phyloP scores from a whole-genome alignment of 1,284 basidiomycete species.

The Gomphus sp. region DNA sequence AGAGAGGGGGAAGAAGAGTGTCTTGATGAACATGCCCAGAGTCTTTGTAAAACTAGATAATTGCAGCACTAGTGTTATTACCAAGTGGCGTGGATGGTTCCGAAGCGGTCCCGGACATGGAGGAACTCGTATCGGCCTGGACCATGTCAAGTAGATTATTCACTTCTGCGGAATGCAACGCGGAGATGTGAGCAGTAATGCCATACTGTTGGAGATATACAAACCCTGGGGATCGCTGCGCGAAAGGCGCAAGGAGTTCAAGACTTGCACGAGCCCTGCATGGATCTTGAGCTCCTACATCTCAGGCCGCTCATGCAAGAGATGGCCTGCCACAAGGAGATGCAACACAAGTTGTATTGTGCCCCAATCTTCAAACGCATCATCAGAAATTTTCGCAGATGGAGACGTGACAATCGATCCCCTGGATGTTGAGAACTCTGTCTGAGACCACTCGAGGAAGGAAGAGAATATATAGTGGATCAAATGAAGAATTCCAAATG shows the following conservation, averaged over 20 bases:
- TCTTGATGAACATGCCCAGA: slow-evolving; percentile 74
- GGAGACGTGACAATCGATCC: slow-evolving; percentile 13
- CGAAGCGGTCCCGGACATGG: slow-evolving; percentile 18
- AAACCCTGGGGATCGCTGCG: too few relatives aligned
- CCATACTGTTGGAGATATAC: slow-evolving; percentile 52
- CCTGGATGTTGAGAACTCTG: slow-evolving; percentile 35
- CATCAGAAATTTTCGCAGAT: slow-evolving; percentile 26
- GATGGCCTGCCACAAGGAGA: slow-evolving; percentile 67
- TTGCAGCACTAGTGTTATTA: slow-evolving; percentile 43
- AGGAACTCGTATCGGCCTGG: too few relatives aligned
- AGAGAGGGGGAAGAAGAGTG: slow-evolving; percentile 78
- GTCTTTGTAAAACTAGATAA: slow-evolving; percentile 60
- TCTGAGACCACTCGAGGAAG: too few relatives aligned
- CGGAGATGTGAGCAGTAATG: slow-evolving; percentile 68
- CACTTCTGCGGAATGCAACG: slow-evolving; percentile 73
- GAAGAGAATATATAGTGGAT: too few relatives aligned
- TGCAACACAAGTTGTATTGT: slow-evolving; percentile 79
- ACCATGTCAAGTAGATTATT: slow-evolving; percentile 48
- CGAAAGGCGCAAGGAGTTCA: slow-evolving; percentile 46
- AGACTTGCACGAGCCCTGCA: slow-evolving; percentile 46
- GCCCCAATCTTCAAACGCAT: slow-evolving; percentile 70
- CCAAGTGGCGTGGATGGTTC: slow-evolving; percentile 37
- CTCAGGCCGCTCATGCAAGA: slow-evolving; percentile 55
- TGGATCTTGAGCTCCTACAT: slow-evolving; percentile 65
- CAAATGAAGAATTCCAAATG: too few relatives aligned